phyloP scores from a whole-genome alignment of 345 rosid genomes.

The Moricandia moricandioides region DNA sequence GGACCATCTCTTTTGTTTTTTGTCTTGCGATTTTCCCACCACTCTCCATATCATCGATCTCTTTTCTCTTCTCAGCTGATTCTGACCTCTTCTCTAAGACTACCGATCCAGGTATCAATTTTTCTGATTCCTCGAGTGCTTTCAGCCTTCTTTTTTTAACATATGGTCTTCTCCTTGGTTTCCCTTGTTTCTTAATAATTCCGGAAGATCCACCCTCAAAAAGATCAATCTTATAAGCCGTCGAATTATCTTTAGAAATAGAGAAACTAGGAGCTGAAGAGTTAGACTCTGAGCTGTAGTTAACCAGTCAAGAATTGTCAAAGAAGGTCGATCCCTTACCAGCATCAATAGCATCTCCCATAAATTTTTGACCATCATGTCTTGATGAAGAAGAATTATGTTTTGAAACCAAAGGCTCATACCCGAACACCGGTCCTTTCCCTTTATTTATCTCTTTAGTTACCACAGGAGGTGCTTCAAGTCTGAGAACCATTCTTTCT shows the following conservation, averaged over 20 bases:
- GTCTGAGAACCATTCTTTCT: not conserved
- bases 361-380: not conserved
- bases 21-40: no score
- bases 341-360: not conserved
- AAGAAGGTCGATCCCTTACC: no score
- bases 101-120: no score
- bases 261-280: no score
- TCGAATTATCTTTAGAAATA: no score
- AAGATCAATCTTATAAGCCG: not conserved
- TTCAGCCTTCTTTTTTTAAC: not conserved
- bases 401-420: no score
- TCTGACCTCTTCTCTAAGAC: no score
- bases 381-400: not conserved
- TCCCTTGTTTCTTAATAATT: not conserved
- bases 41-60: not conserved
- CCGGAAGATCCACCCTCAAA: not conserved
- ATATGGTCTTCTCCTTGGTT: not conserved
- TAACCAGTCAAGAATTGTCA: no score
- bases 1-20: no score
- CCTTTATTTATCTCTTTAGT: not conserved
- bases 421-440: not conserved
- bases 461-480: not conserved
- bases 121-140: no score
- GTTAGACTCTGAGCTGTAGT: no score
- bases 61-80: no score